Conservation (phyloP, 139 green algal genomes). For the Raphidocelis subcapitata region DNA sequence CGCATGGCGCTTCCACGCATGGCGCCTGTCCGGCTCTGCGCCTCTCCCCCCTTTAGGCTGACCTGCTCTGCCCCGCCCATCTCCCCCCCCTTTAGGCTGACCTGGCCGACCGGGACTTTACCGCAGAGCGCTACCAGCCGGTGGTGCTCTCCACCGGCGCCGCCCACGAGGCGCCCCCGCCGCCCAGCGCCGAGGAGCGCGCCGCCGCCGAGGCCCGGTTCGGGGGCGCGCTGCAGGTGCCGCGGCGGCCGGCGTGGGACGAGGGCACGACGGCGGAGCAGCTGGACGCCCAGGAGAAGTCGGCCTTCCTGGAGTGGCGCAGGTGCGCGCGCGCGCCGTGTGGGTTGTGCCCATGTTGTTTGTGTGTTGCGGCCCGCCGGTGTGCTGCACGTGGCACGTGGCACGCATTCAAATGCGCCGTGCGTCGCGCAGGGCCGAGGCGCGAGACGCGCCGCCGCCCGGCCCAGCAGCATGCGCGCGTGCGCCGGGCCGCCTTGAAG, state of each 20-base stretch:
- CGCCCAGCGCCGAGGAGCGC: conserved; percentile 38
- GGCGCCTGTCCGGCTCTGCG: too few relatives aligned
- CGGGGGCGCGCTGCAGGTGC: conserved; percentile 32
- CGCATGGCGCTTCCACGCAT: too few relatives aligned
- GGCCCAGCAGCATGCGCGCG: too few relatives aligned
- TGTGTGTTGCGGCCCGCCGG: too few relatives aligned
- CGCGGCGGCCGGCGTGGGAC: conserved; percentile 81
- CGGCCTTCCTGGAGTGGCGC: conserved; percentile 90
- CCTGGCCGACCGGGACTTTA: conserved; percentile 86
- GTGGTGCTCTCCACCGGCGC: conserved; percentile 64
- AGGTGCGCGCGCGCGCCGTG: conserved; percentile 50
- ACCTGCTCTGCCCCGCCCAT: too few relatives aligned
- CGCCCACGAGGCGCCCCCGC: conserved; percentile 24
- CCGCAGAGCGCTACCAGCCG: conserved; percentile 66
- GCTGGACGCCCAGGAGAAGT: conserved; percentile 73
- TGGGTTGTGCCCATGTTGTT: too few relatives aligned
- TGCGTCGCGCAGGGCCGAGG: too few relatives aligned
- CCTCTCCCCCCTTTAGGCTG: background rate
- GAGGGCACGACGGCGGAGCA: conserved; percentile 68
- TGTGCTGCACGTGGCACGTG: too few relatives aligned
- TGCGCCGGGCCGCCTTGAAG: too few relatives aligned
- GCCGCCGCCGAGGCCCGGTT: conserved; percentile 46
- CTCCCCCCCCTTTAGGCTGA: conserved; percentile 58
- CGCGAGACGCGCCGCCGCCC: too few relatives aligned
- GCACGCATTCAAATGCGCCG: too few relatives aligned